phyloP scores from a whole-genome alignment of 1,284 basidiomycete species.

The Melampsora americana region DNA sequence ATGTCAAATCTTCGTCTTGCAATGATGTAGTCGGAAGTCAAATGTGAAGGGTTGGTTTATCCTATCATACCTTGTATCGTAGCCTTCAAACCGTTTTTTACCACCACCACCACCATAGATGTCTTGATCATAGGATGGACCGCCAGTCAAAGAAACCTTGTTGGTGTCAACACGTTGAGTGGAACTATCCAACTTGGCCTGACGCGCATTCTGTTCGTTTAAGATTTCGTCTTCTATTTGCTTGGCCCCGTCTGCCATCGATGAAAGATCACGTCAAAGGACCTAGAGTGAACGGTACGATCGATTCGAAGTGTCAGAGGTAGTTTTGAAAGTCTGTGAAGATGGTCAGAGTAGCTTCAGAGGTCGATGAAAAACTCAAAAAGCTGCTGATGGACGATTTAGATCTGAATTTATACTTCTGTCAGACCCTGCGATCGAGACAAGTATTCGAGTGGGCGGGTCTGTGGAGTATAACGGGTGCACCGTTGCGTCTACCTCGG shows the following conservation, averaged over 20 bases:
- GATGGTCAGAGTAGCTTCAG: too few species aligned
- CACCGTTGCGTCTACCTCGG: too few species aligned
- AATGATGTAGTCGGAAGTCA: background rate
- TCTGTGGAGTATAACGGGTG: too few species aligned
- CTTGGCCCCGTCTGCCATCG: conserved; percentile 40
- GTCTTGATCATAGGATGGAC: conserved; percentile 41
- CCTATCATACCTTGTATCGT: conserved; percentile 37
- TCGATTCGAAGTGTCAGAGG: too few species aligned
- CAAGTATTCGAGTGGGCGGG: too few species aligned
- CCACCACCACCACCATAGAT: conserved; percentile 33
- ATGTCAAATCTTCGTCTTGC: background rate
- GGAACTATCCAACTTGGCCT: conserved; percentile 14
- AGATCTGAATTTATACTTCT: too few species aligned
- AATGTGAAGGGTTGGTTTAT: background rate
- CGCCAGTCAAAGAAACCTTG: conserved; percentile 34
- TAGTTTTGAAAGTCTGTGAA: too few species aligned
- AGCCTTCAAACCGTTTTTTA: conserved; percentile 34
- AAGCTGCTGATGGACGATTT: too few species aligned
- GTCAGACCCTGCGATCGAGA: too few species aligned
- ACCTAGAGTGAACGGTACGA: too few species aligned
- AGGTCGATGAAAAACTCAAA: too few species aligned
- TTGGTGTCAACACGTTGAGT: conserved; percentile 40
- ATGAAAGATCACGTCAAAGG: background rate
- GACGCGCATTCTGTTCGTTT: conserved; percentile 24
- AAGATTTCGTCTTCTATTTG: conserved; percentile 38